phyloP scores from a whole-genome alignment of 192 early-diverging fungal species.

The Backusella morwellensis region DNA sequence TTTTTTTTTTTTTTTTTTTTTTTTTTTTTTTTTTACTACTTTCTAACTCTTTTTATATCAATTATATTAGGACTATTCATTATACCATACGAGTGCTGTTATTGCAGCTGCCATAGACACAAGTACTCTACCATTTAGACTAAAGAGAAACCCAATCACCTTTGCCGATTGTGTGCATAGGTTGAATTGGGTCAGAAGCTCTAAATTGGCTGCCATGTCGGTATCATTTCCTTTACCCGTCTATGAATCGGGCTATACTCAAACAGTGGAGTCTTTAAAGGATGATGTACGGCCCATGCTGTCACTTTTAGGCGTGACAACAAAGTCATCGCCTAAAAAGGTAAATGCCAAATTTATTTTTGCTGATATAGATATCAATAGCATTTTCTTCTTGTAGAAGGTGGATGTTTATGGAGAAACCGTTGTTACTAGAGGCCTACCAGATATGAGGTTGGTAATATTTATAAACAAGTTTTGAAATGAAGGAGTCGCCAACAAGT shows the following conservation, averaged over 20 bases:
- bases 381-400: background rate
- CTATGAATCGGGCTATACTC: constrained; percentile 1
- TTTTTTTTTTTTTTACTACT: background rate
- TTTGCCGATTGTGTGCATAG: background rate
- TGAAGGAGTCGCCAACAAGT: background rate
- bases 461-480: background rate
- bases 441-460: background rate
- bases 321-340: background rate
- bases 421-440: constrained; percentile 15
- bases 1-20: too few species aligned
- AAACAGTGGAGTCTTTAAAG: background rate
- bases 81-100: constrained; percentile 56
- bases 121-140: constrained; percentile 35
- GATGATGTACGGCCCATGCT: background rate
- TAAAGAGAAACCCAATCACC: constrained; percentile 10
- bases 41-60: background rate
- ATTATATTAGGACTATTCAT: constrained; percentile 23
- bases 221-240: constrained; percentile 20
- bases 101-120: constrained; percentile 54
- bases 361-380: background rate
- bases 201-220: constrained; percentile 4
- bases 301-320: background rate
- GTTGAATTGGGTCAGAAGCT: constrained; percentile 17
- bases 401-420: constrained; percentile 18
- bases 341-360: background rate